A percentile compares a stretch with the other conserved stretches of the same genome.
These are phyloP conservation scores for Alternaria consortialis DNA, from an alignment of 2,329 filamentous ascomycete species.

Conservation along the genomic window DNA sequence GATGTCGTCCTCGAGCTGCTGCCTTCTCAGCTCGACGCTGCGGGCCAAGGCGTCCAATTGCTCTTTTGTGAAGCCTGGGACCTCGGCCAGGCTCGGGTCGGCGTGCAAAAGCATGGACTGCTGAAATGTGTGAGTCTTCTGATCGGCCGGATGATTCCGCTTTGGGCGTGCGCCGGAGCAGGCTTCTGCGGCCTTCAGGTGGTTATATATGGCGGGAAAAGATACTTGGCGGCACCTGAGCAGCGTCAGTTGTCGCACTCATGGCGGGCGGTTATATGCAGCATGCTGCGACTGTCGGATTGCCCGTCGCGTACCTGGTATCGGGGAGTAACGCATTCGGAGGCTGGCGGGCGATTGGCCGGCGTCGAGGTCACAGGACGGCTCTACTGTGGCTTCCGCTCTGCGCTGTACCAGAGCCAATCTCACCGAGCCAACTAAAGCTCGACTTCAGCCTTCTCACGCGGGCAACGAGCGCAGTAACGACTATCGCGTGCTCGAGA, in stretches of 20 bases:
- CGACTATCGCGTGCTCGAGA: conserved; percentile 1
- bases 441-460: conserved; percentile 4
- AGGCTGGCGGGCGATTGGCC: conserved; percentile 30
- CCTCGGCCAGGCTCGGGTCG: conserved; percentile 43
- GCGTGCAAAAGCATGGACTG: conserved; percentile 44
- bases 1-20: conserved; percentile 50
- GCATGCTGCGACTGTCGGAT: conserved; percentile 18
- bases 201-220: conserved; percentile 1
- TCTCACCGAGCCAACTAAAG: conserved; percentile 8
- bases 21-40: conserved; percentile 47
- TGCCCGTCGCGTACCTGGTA: conserved; percentile 36
- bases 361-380: conserved; percentile 27
- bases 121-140: conserved; percentile 9
- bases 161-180: conserved; percentile 16
- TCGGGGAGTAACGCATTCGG: conserved; percentile 43
- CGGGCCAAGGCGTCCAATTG: conserved; percentile 45
- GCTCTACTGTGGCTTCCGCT: background rate
- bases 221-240: conserved; percentile 19
- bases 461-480: background rate
- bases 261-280: conserved; percentile 22
- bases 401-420: conserved; percentile 5
- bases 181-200: conserved; percentile 13
- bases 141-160: conserved; percentile 33
- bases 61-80: conserved; percentile 41
- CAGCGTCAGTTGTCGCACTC: conserved; percentile 30